Evolutionary conservation across 441 rosid genomes (phyloP).

Genomic region (Populus tomentosa): DNA sequence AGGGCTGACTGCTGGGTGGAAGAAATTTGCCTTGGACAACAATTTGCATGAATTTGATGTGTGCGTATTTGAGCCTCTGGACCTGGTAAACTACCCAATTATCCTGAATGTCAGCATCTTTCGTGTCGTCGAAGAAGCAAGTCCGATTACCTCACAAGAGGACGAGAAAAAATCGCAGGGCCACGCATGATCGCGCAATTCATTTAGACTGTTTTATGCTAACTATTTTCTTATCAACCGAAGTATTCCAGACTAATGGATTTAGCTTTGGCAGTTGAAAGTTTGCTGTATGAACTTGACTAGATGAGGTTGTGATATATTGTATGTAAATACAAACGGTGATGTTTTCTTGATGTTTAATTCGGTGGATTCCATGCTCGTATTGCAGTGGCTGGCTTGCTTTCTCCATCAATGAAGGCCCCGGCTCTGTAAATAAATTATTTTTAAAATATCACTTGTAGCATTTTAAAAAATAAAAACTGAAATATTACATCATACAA

Average conservation of each 20-base stretch:
- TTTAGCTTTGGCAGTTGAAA: neutral
- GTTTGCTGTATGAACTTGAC: neutral
- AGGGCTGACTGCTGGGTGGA: conserved; percentile 45
- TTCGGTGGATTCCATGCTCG: neutral
- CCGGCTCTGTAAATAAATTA: neutral
- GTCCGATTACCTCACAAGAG: neutral
- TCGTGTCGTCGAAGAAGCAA: conserved; percentile 13
- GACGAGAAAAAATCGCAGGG: neutral
- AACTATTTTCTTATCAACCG: neutral
- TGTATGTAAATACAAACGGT: neutral
- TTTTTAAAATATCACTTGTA: neutral
- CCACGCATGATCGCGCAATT: neutral
- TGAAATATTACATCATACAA: no score
- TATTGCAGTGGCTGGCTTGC: neutral
- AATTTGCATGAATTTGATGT: conserved; percentile 32
- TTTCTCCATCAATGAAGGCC: neutral
- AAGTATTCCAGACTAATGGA: neutral
- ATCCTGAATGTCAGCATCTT: conserved; percentile 30
- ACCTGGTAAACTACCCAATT: conserved; percentile 15
- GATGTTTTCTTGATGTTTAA: neutral
- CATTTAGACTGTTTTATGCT: neutral
- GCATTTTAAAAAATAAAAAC: no score
- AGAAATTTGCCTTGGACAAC: conserved; percentile 35
- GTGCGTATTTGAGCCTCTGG: conserved; percentile 35
- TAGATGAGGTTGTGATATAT: neutral